Evolutionary conservation across 2,329 filamentous ascomycete species (phyloP).

Genomic region (Fusarium nurragi): DNA sequence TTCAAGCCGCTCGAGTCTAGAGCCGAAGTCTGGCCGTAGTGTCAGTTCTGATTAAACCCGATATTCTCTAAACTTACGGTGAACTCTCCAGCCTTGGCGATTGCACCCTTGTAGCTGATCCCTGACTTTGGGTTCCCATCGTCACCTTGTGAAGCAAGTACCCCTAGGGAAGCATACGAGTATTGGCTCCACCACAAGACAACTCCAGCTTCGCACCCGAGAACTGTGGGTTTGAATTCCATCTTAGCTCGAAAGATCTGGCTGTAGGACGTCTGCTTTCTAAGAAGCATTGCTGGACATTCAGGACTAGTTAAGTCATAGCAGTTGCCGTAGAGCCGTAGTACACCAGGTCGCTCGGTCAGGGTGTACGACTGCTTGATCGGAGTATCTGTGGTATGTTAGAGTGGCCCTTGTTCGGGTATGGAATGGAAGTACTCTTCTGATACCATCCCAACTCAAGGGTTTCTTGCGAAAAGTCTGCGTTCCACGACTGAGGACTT

Average conservation of each 20-base stretch:
- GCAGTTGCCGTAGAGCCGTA: constrained; percentile 62
- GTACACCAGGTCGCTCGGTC: constrained; percentile 52
- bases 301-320: constrained; percentile 61
- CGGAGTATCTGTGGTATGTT: constrained; percentile 32
- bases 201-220: constrained; percentile 61
- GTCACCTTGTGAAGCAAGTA: constrained; percentile 13
- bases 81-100: constrained; percentile 3
- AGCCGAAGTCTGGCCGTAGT: background rate
- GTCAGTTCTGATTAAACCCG: background rate
- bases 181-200: constrained; percentile 64
- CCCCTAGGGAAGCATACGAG: constrained; percentile 47
- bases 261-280: constrained; percentile 60
- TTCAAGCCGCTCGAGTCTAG: background rate
- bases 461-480: constrained; percentile 20
- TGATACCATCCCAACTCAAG: constrained; percentile 43
- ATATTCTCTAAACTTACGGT: background rate
- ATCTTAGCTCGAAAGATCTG: constrained; percentile 56
- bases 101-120: constrained; percentile 8
- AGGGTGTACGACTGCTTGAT: constrained; percentile 55
- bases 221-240: constrained; percentile 55
- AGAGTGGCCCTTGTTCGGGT: background rate
- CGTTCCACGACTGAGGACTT: constrained; percentile 11
- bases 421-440: constrained; percentile 21
- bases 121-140: background rate
- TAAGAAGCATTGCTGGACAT: constrained; percentile 61